Evolutionary conservation across 805 yeast genomes (phyloP).

Genomic region (Dipodascus geniculatus): DNA sequence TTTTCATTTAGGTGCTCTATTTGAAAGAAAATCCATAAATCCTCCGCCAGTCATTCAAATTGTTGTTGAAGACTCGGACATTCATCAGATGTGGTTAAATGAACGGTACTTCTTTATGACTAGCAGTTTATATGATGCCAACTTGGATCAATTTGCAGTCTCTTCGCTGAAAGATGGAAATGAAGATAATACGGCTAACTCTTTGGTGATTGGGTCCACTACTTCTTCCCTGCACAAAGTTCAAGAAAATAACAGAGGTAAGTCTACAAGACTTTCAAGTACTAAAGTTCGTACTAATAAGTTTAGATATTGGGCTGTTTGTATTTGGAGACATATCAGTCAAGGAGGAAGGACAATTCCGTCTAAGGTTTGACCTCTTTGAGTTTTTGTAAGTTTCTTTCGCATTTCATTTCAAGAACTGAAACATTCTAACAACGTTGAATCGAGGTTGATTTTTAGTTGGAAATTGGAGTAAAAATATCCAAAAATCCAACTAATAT

Average conservation of each 20-base stretch:
- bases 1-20: background rate
- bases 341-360: background rate
- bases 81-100: slow-evolving; percentile 1
- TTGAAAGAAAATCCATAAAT: slow-evolving; percentile 1
- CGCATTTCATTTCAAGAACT: background rate
- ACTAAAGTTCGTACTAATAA: background rate
- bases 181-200: background rate
- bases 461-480: background rate
- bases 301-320: background rate
- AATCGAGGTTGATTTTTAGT: background rate
- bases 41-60: slow-evolving; percentile 3
- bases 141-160: background rate
- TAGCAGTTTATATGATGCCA: background rate
- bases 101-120: slow-evolving; percentile 1
- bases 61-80: slow-evolving; percentile 1
- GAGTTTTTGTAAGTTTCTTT: background rate
- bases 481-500: background rate
- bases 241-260: slow-evolving; percentile 1
- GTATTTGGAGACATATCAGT: slow-evolving; percentile 2
- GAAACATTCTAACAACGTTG: background rate
- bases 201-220: background rate
- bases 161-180: background rate
- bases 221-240: slow-evolving; percentile 1
- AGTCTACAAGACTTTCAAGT: background rate
- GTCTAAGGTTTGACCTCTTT: background rate